Base-by-base conservation (phyloP, 2,329 filamentous ascomycete species). In the Penicillium sp. region DNA sequence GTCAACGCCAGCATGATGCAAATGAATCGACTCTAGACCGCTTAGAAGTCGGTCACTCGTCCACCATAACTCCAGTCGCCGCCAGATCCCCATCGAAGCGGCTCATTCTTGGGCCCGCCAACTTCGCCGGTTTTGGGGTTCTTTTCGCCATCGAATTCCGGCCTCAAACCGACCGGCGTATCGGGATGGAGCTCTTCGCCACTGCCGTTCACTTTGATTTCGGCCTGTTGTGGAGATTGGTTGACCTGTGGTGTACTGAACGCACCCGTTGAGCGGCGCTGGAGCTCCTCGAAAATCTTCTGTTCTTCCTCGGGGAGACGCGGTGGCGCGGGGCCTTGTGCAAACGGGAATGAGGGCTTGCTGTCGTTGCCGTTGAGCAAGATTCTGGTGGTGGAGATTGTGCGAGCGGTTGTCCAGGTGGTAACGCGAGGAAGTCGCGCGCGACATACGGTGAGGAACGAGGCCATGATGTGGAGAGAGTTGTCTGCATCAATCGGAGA, bases 31-130 rank as follows among this genome's bases (percentile, higher is more conserved):
- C 37, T 18, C 30, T 14, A 12, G 10, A 20, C 16, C 10, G 36
- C 29, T 69, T 56, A 79, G 44, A 98, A 98, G 66, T 98, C 92
- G 15, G 90, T 96, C 37, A 93, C 89, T 47, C 90, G 73, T 31
- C 92, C 92, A 64, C 95, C 95, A 65, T 85, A 98, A 62, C 87
- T 95, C 84, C 89, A 98, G 61, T 85, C 81, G 1, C 85, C 82
- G 0, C 56, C 61, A 12, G 74, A 71, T 0, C 88, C 88, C 90
- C 90, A 95, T 54, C 89, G 71, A 60, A 96, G 59, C 35, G 92
- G 92, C 67, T 98, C 90, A 59, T 94, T 96, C 79, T 96, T 98
- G 4, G 92, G 92, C 1, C 92, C 92, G 4, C 92, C 92, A 8
- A 95, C 79, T 73, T 98, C 92, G 15, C 92, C 92, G 1, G 92